These are phyloP conservation scores for Metschnikowia colocasiae DNA, from an alignment of 805 yeast genomes.

Conservation along the genomic window DNA sequence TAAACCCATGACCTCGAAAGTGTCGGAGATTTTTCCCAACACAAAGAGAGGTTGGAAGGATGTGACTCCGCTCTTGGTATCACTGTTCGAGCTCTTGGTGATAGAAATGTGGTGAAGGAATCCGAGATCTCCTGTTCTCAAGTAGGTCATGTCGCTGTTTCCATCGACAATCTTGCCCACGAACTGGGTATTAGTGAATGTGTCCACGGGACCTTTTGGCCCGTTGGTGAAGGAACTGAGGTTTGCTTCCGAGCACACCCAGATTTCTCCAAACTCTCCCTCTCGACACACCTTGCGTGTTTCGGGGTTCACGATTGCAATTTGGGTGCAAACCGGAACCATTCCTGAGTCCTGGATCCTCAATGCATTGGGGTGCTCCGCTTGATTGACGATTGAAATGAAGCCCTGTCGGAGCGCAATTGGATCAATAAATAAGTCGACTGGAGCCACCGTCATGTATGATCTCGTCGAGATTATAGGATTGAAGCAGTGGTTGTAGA, in stretches of 20 bases:
- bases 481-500: constrained; percentile 75
- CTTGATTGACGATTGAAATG: constrained; percentile 72
- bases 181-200: constrained; percentile 50
- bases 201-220: constrained; percentile 48
- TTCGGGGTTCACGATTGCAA: constrained; percentile 94
- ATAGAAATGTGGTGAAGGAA: constrained; percentile 72
- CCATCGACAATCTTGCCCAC: constrained; percentile 62
- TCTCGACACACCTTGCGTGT: constrained; percentile 71
- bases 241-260: constrained; percentile 91
- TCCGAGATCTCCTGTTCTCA: constrained; percentile 93
- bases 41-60: constrained; percentile 77
- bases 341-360: constrained; percentile 92
- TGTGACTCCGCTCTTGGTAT: constrained; percentile 27
- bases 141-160: constrained; percentile 58
- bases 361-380: constrained; percentile 62
- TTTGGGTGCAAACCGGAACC: constrained; percentile 91
- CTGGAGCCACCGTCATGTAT: constrained; percentile 83
- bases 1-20: constrained; percentile 87
- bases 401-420: constrained; percentile 87
- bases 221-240: constrained; percentile 58
- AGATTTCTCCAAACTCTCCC: constrained; percentile 95
- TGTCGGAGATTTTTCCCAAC: constrained; percentile 77
- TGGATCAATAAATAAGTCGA: constrained; percentile 83
- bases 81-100: constrained; percentile 36
- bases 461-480: constrained; percentile 84